Conservation (phyloP, 164 flowering plant species). For the Akebia trifoliata region DNA sequence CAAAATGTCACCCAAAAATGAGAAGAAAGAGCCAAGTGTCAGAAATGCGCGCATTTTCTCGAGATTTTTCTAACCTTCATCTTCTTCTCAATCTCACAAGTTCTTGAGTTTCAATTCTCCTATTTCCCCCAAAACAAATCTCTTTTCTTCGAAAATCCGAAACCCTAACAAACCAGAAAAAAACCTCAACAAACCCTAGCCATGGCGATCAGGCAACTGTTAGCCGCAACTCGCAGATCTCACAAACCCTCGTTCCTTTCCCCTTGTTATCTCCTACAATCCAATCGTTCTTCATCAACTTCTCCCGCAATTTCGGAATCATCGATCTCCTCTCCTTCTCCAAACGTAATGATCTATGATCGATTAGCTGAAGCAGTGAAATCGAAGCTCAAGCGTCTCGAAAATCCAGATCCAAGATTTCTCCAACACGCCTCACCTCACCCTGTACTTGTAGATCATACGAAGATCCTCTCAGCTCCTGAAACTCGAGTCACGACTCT, state of each 20-base stretch:
- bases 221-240: constrained; percentile 20
- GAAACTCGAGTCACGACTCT: constrained; percentile 44
- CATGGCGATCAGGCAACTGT: constrained; percentile 27
- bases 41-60: too few relatives aligned
- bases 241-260: constrained; percentile 13
- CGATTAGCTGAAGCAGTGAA: constrained; percentile 30
- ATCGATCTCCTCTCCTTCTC: constrained; percentile 18
- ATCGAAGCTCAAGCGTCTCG: constrained; percentile 31
- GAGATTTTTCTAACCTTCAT: too few relatives aligned
- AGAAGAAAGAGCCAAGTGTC: too few relatives aligned
- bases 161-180: constrained; percentile 12
- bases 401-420: constrained; percentile 39
- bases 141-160: not conserved
- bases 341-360: constrained; percentile 35
- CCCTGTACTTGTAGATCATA: constrained; percentile 32
- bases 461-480: constrained; percentile 36
- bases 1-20: too few relatives aligned
- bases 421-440: constrained; percentile 35
- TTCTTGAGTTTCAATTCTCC: too few relatives aligned
- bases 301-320: constrained; percentile 15
- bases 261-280: constrained; percentile 4
- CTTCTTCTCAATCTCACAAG: too few relatives aligned
- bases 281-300: constrained; percentile 21
- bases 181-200: constrained; percentile 4
- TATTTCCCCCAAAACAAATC: not conserved